Evolutionary conservation across 495 filamentous ascomycete species (phyloP).

Genomic region (Aspergillus leporis): DNA sequence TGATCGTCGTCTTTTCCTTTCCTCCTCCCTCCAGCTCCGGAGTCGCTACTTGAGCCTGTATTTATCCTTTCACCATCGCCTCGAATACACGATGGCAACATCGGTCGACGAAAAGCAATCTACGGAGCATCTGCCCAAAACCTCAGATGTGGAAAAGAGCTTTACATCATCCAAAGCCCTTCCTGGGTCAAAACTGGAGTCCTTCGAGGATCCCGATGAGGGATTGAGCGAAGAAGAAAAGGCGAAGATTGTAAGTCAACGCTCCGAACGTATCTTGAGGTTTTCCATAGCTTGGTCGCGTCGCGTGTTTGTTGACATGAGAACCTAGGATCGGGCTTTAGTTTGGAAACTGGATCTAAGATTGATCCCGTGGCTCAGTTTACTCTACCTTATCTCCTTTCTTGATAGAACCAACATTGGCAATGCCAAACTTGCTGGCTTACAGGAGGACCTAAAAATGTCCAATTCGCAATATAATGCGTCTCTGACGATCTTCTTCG

Average conservation of each 20-base stretch:
- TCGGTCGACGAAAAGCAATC: constrained; percentile 18
- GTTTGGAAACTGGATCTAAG: constrained; percentile 69
- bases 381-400: constrained; percentile 85
- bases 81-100: constrained; percentile 15
- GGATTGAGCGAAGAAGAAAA: constrained; percentile 67
- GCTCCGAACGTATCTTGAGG: neutral
- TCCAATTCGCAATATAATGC: constrained; percentile 72
- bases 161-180: neutral
- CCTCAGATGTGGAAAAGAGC: constrained; percentile 28
- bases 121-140: constrained; percentile 9
- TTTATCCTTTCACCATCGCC: no score
- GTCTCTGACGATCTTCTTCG: constrained; percentile 83
- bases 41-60: no score
- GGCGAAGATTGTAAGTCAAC: constrained; percentile 59
- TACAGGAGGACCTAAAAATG: constrained; percentile 65
- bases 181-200: constrained; percentile 18
- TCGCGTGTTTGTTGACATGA: neutral
- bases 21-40: no score
- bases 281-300: neutral
- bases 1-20: no score
- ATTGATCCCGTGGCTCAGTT: constrained; percentile 78
- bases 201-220: constrained; percentile 63
- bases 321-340: constrained; percentile 61
- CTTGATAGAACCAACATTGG: constrained; percentile 72
- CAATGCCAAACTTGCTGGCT: constrained; percentile 81